Conservation (phyloP, 2,329 filamentous ascomycete genomes). For the Trichoderma brevicompactum region DNA sequence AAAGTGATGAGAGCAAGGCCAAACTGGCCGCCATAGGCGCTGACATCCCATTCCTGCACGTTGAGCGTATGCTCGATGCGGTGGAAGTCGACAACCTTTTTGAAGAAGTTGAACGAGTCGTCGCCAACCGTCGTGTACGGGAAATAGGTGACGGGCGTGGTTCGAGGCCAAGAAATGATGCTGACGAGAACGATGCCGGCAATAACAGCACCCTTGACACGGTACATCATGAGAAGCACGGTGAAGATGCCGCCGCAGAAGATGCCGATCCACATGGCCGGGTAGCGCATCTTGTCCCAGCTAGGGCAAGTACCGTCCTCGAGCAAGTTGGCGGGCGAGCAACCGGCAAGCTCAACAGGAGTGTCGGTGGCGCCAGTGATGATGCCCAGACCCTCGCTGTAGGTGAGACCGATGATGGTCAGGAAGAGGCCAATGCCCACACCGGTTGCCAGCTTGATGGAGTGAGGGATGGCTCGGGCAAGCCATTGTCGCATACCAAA, state of each 20-base stretch:
- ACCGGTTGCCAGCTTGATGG: slow-evolving; percentile 84
- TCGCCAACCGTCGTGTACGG: slow-evolving; percentile 72
- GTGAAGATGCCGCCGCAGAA: slow-evolving; percentile 85
- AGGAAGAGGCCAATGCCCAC: slow-evolving; percentile 86
- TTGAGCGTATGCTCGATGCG: slow-evolving; percentile 70
- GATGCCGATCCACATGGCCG: slow-evolving; percentile 85
- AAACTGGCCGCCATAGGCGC: slow-evolving; percentile 72
- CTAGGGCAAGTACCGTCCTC: slow-evolving; percentile 62
- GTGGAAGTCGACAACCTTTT: slow-evolving; percentile 83
- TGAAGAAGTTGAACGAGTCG: slow-evolving; percentile 81
- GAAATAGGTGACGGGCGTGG: slow-evolving; percentile 78
- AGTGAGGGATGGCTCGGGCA: slow-evolving; percentile 78
- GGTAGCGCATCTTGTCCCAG: slow-evolving; percentile 76
- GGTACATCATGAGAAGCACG: slow-evolving; percentile 79
- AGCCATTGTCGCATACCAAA: slow-evolving; percentile 87
- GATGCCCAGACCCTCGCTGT: slow-evolving; percentile 80
- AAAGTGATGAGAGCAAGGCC: slow-evolving; percentile 85
- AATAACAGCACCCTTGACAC: slow-evolving; percentile 86
- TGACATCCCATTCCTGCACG: slow-evolving; percentile 75
- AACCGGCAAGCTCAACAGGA: slow-evolving; percentile 77
- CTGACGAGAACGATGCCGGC: slow-evolving; percentile 81
- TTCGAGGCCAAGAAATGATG: slow-evolving; percentile 85
- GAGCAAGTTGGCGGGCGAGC: slow-evolving; percentile 51
- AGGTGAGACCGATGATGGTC: slow-evolving; percentile 75
- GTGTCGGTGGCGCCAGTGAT: slow-evolving; percentile 70